phyloP scores from a whole-genome alignment of 306 rosid species.

The Spatholobus suberectus region DNA sequence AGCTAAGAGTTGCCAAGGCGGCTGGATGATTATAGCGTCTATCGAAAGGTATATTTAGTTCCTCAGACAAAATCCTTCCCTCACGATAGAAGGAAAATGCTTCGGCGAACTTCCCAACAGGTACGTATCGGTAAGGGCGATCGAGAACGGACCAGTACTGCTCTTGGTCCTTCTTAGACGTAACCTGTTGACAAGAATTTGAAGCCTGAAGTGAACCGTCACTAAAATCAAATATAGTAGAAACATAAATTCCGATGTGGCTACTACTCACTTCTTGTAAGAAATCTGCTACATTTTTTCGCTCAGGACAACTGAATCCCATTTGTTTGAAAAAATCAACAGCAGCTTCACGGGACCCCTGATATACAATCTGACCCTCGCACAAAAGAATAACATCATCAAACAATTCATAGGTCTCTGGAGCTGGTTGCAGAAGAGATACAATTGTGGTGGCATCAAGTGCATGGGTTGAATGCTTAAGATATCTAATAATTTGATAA shows the following conservation, averaged over 20 bases:
- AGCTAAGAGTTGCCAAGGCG: slow-evolving; percentile 79
- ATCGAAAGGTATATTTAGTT: slow-evolving; percentile 76
- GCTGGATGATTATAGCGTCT: slow-evolving; percentile 91
- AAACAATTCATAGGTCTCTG: slow-evolving; percentile 96
- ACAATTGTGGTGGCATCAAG: slow-evolving; percentile 91
- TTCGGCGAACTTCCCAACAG: slow-evolving; percentile 82
- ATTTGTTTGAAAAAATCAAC: slow-evolving; percentile 75
- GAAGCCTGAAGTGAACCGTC: slow-evolving; percentile 21
- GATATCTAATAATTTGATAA: slow-evolving; percentile 87
- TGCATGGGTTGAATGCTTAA: slow-evolving; percentile 86
- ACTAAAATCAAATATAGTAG: slow-evolving; percentile 34
- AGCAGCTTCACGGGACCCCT: slow-evolving; percentile 86
- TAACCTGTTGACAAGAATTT: slow-evolving; percentile 66
- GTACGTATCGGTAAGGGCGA: slow-evolving; percentile 80
- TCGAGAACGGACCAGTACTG: slow-evolving; percentile 87
- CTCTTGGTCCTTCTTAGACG: slow-evolving; percentile 96
- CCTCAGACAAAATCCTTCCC: slow-evolving; percentile 76
- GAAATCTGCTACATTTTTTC: slow-evolving; percentile 98
- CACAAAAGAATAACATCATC: slow-evolving; percentile 92
- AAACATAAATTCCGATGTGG: slow-evolving; percentile 34
- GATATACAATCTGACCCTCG: slow-evolving; percentile 95
- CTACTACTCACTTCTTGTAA: slow-evolving; percentile 89
- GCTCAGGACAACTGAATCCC: slow-evolving; percentile 90
- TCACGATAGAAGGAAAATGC: slow-evolving; percentile 70
- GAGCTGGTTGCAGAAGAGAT: slow-evolving; percentile 98